These are phyloP conservation scores for Phytophthora podocarpi DNA, from an alignment of 352 stramenopile species.

Conservation along the genomic window DNA sequence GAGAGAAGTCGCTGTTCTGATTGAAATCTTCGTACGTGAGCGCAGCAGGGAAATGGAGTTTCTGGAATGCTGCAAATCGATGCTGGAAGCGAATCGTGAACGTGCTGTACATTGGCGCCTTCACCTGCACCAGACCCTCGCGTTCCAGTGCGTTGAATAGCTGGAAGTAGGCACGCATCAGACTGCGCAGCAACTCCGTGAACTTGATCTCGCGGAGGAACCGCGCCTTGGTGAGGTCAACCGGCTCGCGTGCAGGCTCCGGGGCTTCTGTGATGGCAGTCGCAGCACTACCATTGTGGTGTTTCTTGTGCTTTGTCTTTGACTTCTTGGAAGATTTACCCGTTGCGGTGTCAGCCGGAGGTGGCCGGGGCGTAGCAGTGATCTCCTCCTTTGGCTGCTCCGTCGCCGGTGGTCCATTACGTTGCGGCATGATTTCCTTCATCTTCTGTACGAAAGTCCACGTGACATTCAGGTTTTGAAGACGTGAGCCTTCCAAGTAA, in stretches of 20 bases:
- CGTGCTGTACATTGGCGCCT: constrained; percentile 62
- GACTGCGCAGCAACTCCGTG: constrained; percentile 71
- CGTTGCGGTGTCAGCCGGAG: constrained; percentile 8
- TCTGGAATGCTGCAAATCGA: constrained; percentile 79
- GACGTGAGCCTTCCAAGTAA: constrained; percentile 81
- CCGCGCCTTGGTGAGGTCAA: constrained; percentile 57
- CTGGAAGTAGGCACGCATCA: constrained; percentile 87
- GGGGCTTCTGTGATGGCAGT: background rate
- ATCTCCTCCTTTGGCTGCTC: constrained; percentile 21
- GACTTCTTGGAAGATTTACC: constrained; percentile 42
- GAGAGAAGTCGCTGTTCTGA: constrained; percentile 83
- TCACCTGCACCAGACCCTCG: constrained; percentile 57
- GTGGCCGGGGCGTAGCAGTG: background rate
- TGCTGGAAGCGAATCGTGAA: constrained; percentile 75
- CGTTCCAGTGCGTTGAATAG: constrained; percentile 75
- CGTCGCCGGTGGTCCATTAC: constrained; percentile 1
- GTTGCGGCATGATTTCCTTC: constrained; percentile 63
- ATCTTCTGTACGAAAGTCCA: constrained; percentile 87
- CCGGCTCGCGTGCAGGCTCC: constrained; percentile 15
- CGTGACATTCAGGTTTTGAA: constrained; percentile 83
- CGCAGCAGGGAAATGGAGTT: constrained; percentile 69
- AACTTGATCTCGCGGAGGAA: constrained; percentile 82
- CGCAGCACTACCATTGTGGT: constrained; percentile 16
- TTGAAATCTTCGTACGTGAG: constrained; percentile 75
- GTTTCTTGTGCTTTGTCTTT: constrained; percentile 51